Evolutionary conservation across 2,329 filamentous ascomycete genomes (phyloP), one percentile per base, ranked within the genome.

Genomic region (Claviceps pusilla): DNA sequence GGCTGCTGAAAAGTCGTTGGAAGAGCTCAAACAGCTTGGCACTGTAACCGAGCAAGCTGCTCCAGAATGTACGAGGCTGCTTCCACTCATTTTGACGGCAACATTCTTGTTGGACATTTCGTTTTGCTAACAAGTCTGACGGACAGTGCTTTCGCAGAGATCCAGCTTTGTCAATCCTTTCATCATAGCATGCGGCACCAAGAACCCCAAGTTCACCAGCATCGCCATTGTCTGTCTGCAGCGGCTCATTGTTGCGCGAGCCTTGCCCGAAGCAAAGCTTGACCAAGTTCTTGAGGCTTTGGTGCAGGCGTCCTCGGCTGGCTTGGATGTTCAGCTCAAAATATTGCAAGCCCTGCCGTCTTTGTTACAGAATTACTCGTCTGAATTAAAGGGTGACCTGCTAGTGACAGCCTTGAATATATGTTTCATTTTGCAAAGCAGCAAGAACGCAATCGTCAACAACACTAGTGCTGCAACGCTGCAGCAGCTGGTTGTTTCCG

Each of bases 381-480:
- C 78, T 41, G 86, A 95, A 55, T 73, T 98, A 42, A 83, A 84
- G 56, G 89, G 87, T 2, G 86, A 91, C 56, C 73, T 95, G 39
- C 76, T 98, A 43, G 86, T 89, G 33, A 88, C 82, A 10, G 82
- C 87, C 0, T 71, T 98, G 59, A 90, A 95, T 65, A 88, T 95
- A 65, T 97, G 93, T 70, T 93, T 93, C 57, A 85, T 88, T 51
- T 71, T 98, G 50, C 90, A 97, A 69, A 85, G 82, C 55, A 93
- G 87, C 68, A 97, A 96, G 71, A 94, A 90, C 71, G 82, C 84
- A 31, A 89, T 95, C 52, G 89, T 98, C 61, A 94, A 91, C 65
- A 94, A 94, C 62, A 97, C 94, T 1, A 93, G 93, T 10, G 89
- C 91, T 31, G 93, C 93, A n/a, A 97, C 93, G 2, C 73, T 98